Conservation (phyloP, 2,329 filamentous ascomycete species). For the Fusarium proliferatum region DNA sequence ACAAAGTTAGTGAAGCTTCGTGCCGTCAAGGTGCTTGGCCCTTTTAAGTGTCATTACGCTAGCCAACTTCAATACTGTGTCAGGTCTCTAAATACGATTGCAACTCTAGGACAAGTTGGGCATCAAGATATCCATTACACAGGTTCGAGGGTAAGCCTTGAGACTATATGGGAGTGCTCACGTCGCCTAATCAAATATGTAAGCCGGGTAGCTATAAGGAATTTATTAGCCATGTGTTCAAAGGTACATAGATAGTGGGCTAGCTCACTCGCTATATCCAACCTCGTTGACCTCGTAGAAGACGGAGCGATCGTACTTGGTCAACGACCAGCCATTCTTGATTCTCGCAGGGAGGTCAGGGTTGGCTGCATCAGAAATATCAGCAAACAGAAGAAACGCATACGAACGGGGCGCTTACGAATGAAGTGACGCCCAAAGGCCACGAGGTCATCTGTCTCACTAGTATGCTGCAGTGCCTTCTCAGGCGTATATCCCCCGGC, state of each 20-base stretch:
- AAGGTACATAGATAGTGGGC: not conserved
- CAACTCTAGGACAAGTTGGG: too few relatives aligned
- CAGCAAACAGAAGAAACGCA: not conserved
- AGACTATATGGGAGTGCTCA: not conserved
- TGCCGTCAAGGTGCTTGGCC: too few relatives aligned
- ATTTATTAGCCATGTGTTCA: not conserved
- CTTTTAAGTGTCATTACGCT: too few relatives aligned
- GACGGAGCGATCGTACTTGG: slow-evolving; percentile 27
- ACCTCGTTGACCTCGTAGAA: slow-evolving; percentile 27
- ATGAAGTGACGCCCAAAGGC: slow-evolving; percentile 49
- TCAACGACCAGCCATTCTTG: slow-evolving; percentile 28
- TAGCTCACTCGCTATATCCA: slow-evolving; percentile 34
- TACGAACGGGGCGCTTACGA: not conserved
- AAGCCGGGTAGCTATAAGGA: slow-evolving; percentile 7
- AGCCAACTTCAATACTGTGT: too few relatives aligned
- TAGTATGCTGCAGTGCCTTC: slow-evolving; percentile 43
- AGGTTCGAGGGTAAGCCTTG: not conserved
- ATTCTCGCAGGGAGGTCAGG: slow-evolving; percentile 34
- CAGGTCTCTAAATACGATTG: too few relatives aligned
- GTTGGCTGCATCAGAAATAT: slow-evolving; percentile 1
- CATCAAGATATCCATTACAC: not conserved
- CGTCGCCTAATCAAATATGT: not conserved
- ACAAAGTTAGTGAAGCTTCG: too few relatives aligned
- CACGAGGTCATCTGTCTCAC: slow-evolving; percentile 48
- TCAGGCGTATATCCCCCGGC: slow-evolving; percentile 49